phyloP scores from a whole-genome alignment of 257 asterid genomes.

The Solanum bulbocastanum region DNA sequence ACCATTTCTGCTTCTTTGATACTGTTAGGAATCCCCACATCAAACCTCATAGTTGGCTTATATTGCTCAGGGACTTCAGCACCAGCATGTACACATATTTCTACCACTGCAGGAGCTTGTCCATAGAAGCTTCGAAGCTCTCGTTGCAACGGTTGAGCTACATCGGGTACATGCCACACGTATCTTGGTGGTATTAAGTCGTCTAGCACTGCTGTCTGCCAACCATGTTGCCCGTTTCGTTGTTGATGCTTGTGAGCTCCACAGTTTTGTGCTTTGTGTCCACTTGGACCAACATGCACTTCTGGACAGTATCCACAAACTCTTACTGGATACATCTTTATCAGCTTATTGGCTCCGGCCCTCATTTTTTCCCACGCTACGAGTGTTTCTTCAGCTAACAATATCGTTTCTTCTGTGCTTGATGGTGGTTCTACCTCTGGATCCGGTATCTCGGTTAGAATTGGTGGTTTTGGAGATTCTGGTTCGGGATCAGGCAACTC shows the following conservation, averaged over 20 bases:
- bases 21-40: constrained; percentile 67
- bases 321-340: constrained; percentile 82
- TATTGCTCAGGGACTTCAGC: constrained; percentile 77
- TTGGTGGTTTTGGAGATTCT: constrained; percentile 39
- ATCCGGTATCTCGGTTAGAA: constrained; percentile 43
- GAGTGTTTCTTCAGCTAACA: constrained; percentile 74
- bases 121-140: constrained; percentile 83
- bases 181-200: constrained; percentile 83
- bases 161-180: constrained; percentile 87
- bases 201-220: constrained; percentile 80
- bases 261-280: constrained; percentile 93
- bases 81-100: constrained; percentile 77
- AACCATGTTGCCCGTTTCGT: constrained; percentile 96
- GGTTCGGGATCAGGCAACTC: constrained; percentile 76
- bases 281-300: constrained; percentile 76
- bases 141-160: constrained; percentile 30
- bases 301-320: constrained; percentile 94
- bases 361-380: constrained; percentile 87
- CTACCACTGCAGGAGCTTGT: constrained; percentile 88
- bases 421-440: constrained; percentile 48
- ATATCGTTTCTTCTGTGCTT: constrained; percentile 35
- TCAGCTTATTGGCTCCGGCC: constrained; percentile 54
- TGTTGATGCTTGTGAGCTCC: constrained; percentile 98
- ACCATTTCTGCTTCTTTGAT: constrained; percentile 91
- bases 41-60: constrained; percentile 87